phyloP scores from a whole-genome alignment of 805 yeast species.

The Teunomyces barrocoloradensis region DNA sequence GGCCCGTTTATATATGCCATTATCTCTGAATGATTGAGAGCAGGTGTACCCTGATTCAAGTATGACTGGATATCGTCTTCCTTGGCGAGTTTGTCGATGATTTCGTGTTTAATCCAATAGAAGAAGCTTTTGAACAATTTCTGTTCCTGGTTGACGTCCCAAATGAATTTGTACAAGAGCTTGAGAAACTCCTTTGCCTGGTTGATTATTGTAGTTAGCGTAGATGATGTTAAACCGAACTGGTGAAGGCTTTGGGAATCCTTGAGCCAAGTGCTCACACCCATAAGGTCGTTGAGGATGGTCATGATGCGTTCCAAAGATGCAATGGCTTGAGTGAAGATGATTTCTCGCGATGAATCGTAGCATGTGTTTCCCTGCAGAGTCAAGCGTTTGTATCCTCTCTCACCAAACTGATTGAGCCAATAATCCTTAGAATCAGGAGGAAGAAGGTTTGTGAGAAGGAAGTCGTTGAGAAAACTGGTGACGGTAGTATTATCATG shows the following conservation, averaged over 20 bases:
- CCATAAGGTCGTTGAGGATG: constrained; percentile 40
- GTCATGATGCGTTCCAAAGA: constrained; percentile 55
- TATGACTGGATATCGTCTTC: constrained; percentile 30
- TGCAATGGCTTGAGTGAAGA: constrained; percentile 52
- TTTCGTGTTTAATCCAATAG: constrained; percentile 41
- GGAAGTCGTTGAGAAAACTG: constrained; percentile 38
- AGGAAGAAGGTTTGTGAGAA: constrained; percentile 55
- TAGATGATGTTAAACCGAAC: constrained; percentile 9
- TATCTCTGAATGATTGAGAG: constrained; percentile 19
- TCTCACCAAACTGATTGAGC: constrained; percentile 63
- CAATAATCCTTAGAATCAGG: constrained; percentile 55
- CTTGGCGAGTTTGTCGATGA: constrained; percentile 35
- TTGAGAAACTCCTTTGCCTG: constrained; percentile 27
- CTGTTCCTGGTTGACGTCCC: constrained; percentile 47
- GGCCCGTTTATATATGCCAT: constrained; percentile 22
- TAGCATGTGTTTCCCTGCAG: constrained; percentile 49
- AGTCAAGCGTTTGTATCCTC: constrained; percentile 58
- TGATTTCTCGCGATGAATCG: constrained; percentile 46
- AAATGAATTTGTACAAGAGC: constrained; percentile 34
- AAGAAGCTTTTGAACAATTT: constrained; percentile 43
- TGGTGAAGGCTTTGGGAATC: constrained; percentile 12
- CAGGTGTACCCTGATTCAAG: constrained; percentile 9
- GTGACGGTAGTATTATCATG: constrained; percentile 13
- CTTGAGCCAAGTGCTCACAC: constrained; percentile 38
- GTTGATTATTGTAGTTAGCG: constrained; percentile 7